Percentiles rank a stretch among this genome's conserved stretches.
These are phyloP conservation scores for Trichoderma aggressivum DNA, from an alignment of 2,329 filamentous ascomycete genomes.

Conservation along the genomic window DNA sequence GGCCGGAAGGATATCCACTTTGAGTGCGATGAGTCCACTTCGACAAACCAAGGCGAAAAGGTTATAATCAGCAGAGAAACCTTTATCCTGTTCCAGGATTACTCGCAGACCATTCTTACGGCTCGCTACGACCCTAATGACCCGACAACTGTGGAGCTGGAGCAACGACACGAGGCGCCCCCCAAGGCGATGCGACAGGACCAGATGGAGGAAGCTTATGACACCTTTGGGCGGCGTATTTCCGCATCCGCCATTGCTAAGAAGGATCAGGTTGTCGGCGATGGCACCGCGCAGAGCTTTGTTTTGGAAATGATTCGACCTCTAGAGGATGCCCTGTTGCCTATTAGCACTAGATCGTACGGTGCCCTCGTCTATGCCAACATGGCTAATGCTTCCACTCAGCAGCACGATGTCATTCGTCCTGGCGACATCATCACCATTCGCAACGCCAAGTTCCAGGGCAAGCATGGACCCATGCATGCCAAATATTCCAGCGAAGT, in stretches of 20 bases:
- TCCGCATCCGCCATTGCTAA: constrained; percentile 65
- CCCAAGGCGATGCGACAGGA: constrained; percentile 83
- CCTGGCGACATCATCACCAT: constrained; percentile 90
- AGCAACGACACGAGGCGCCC: constrained; percentile 83
- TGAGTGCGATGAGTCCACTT: constrained; percentile 75
- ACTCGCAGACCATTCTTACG: constrained; percentile 88
- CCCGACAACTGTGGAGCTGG: constrained; percentile 67
- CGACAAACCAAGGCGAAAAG: constrained; percentile 66
- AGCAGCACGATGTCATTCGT: constrained; percentile 88
- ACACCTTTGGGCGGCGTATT: constrained; percentile 76
- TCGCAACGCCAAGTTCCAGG: constrained; percentile 90
- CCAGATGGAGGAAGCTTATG: constrained; percentile 83
- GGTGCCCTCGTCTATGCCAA: constrained; percentile 93
- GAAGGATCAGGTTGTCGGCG: constrained; percentile 77
- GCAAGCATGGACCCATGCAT: constrained; percentile 92
- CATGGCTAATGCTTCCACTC: constrained; percentile 86
- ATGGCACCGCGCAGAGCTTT: constrained; percentile 75
- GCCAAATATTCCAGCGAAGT: constrained; percentile 88
- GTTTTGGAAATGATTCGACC: constrained; percentile 76
- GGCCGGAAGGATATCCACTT: constrained; percentile 77
- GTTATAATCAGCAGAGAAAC: constrained; percentile 73
- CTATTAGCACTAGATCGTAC: constrained; percentile 84
- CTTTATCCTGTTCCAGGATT: constrained; percentile 89
- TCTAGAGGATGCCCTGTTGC: constrained; percentile 69
- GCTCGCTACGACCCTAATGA: constrained; percentile 75